Conservation (phyloP, 306 rosid species). For the Neltuma alba region DNA sequence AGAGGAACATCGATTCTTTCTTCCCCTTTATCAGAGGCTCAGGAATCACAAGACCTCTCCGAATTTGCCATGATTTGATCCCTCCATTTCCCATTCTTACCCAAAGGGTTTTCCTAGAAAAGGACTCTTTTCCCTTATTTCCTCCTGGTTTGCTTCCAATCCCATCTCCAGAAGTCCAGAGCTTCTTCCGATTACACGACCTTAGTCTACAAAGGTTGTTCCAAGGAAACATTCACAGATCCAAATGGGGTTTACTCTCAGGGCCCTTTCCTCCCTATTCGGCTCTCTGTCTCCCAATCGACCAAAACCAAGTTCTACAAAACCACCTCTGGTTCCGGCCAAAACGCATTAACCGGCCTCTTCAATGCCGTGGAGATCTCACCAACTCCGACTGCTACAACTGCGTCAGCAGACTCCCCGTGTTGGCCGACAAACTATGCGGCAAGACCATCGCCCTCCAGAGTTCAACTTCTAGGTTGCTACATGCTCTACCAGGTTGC, state of each 20-base stretch:
- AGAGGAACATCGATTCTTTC: slow-evolving; percentile 23
- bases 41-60: slow-evolving; percentile 26
- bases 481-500: slow-evolving; percentile 77
- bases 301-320: slow-evolving; percentile 75
- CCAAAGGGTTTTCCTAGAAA: slow-evolving; percentile 61
- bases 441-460: slow-evolving; percentile 78
- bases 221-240: slow-evolving; percentile 80
- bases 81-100: slow-evolving; percentile 12
- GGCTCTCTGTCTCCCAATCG: slow-evolving; percentile 77
- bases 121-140: slow-evolving; percentile 40
- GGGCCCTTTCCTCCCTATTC: slow-evolving; percentile 74
- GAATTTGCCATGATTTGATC: slow-evolving; percentile 56
- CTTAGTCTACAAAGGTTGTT: slow-evolving; percentile 88
- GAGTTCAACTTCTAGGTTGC: slow-evolving; percentile 87
- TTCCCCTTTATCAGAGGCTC: neutral
- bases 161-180: slow-evolving; percentile 55
- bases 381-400: slow-evolving; percentile 68
- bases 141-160: slow-evolving; percentile 41
- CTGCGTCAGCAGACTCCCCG: slow-evolving; percentile 82
- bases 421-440: slow-evolving; percentile 58
- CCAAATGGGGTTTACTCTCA: slow-evolving; percentile 86
- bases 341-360: slow-evolving; percentile 66
- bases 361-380: slow-evolving; percentile 95
- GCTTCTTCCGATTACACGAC: slow-evolving; percentile 66
- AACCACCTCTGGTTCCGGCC: slow-evolving; percentile 67